Base-by-base conservation (phyloP, 768 basidiomycete species). In the Trametopsis cervina region DNA sequence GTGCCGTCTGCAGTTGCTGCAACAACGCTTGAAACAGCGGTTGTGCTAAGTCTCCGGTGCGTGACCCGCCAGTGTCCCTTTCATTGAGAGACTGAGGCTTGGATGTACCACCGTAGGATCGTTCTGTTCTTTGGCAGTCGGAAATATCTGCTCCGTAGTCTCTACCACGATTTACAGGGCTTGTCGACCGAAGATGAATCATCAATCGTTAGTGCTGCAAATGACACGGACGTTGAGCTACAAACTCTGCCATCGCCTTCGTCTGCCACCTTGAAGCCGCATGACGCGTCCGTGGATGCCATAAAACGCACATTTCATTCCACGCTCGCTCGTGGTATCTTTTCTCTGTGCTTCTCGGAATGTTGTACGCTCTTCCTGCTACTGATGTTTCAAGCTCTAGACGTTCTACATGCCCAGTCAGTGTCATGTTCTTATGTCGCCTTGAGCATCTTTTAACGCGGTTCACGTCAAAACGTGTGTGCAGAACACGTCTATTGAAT, bases 311-410 rank as follows among this genome's bases (percentile, higher is more conserved):
- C 69, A 25, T 63, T 76, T 38, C 84, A 88, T 54, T 78, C 81
- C 0, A 60, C 63, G 3, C 58, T 87, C 0, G 72, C 88, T 0
- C 68, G 81, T 37, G 69, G 66, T 0, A 61, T 81, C 5, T 90
- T 92, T 56, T 75, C 85, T 0, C 64, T 79, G 25, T 83, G 81
- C 56, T 87, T 90, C 61, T 75, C 83, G 1, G 89, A 90, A 64
- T 78, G 81, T 44, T 83, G 81, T 52, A 75, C 78, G 56, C 66
- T 91, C 50, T 90, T 90, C 57, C 53, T 79, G 11, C 69, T 91
- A 47, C 68, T 91, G 4, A 76, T 90, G 64, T 73, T 77, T n/a
- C 89, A 92, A 64, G 83, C 75, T 2, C 44, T 79, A 40, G 68
- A 72, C 35, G 37, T 81, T 1, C 69, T 89, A 29, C 67, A 74